Evolutionary conservation across 2,329 filamentous ascomycete species (phyloP), one percentile per base, ranked within the genome.

Genomic region (Helminthosporium solani): DNA sequence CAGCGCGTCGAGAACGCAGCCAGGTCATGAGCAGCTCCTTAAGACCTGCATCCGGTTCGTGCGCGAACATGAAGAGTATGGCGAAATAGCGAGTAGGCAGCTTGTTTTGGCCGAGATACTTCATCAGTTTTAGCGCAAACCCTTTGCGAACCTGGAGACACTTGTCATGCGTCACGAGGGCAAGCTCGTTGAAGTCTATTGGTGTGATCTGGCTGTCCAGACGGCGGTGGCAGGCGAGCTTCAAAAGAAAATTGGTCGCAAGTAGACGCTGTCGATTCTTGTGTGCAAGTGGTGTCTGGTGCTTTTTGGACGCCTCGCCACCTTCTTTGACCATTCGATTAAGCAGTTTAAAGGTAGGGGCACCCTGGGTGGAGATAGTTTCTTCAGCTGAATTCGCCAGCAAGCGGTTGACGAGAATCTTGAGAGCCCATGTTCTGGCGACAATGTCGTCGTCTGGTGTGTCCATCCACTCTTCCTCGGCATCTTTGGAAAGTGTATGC

Each of bases 61-160:
- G 96, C 1, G 94, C 92, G 25, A 90, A 86, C 34, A 97, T 75
- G 73, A 96, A 97, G 5, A 95, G 78, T 33, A 96, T 85, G 0
- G 89, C 87, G 68, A 95, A 94, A 77, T 95, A 99, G 8, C 92
- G 84, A 11, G 79, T 75, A 1, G 83, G 79, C 2, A 95, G 78
- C 56, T 79, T 83, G 44, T 80, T 81, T 42, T 86, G 82, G 8
- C 87, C 87, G 3, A 97, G 81, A 61, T 95, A 92, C 71, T 95
- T 96, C 71, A 95, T 94, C 33, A 99, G 75, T 58, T 91, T 90
- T 60, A 85, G 83, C 42, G 94, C 79, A 60, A 99, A 97, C 1
- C 81, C 82, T 37, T 79, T 81, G 27, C 94, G 86, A 21, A 97
- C 90, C 53, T 86, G 79, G 2, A 81, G 73, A 40, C 87, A 78